These are phyloP conservation scores for Colletotrichum cereale DNA, from an alignment of 2,329 filamentous ascomycete genomes.

Conservation along the genomic window DNA sequence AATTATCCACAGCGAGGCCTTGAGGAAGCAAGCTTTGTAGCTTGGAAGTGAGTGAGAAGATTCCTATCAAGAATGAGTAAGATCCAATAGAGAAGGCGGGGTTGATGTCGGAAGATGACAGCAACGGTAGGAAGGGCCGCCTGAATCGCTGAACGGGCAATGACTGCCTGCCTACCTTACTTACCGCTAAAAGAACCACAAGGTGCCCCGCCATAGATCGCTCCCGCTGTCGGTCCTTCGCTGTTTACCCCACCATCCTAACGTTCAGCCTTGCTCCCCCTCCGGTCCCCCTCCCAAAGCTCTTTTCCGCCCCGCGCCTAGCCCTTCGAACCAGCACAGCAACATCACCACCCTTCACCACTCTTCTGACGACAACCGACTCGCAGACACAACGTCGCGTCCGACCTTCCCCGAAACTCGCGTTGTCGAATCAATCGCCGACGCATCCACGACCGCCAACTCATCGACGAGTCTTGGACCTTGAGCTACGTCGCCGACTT, in stretches of 20 bases:
- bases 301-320: slow-evolving; percentile 18
- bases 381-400: slow-evolving; percentile 2
- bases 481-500: neutral
- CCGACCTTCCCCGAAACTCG: neutral
- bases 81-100: slow-evolving; percentile 27
- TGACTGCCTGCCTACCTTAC: neutral
- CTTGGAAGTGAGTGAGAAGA: slow-evolving; percentile 1
- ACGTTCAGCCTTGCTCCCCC: slow-evolving; percentile 37
- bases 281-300: slow-evolving; percentile 16
- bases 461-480: neutral
- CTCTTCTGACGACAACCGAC: slow-evolving; percentile 6
- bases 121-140: neutral
- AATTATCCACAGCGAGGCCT: neutral
- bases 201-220: slow-evolving; percentile 29
- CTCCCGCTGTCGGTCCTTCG: slow-evolving; percentile 13
- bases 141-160: neutral
- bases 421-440: neutral
- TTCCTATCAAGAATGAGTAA: neutral
- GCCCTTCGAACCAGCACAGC: slow-evolving; percentile 4
- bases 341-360: neutral
- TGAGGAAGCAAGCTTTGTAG: neutral
- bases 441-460: neutral
- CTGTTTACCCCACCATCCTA: slow-evolving; percentile 37
- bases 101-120: neutral
- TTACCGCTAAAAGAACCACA: neutral